Percentiles rank a stretch among this genome's conserved stretches.
Conservation (phyloP, 2,329 filamentous ascomycete species). For the Calonectria fujianensis region DNA sequence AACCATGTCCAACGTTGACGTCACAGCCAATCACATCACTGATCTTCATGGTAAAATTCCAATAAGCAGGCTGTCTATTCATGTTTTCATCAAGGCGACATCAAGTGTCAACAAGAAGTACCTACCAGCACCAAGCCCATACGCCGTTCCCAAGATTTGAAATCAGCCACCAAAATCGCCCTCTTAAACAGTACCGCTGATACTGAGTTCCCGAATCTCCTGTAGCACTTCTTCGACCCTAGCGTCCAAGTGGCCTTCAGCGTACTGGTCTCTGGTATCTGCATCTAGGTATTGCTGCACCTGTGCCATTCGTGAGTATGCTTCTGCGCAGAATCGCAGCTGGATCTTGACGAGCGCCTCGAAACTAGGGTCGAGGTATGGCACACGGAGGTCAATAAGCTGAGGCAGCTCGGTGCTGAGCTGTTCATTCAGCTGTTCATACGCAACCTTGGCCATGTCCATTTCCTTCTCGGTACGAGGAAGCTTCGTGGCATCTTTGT, state of each 20-base stretch:
- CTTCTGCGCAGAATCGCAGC: conserved; percentile 96
- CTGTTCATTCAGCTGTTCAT: conserved; percentile 98
- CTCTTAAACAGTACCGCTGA: conserved; percentile 80
- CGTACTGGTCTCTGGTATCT: conserved; percentile 96
- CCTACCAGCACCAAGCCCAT: conserved; percentile 49
- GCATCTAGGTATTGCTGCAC: conserved; percentile 98
- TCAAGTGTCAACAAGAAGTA: conserved; percentile 54
- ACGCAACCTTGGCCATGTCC: conserved; percentile 93
- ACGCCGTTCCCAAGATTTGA: conserved; percentile 53
- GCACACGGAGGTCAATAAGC: conserved; percentile 96
- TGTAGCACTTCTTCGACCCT: conserved; percentile 96
- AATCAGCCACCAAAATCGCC: conserved; percentile 29
- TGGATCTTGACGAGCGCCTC: conserved; percentile 99
- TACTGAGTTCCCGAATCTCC: conserved; percentile 97
- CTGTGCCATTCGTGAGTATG: conserved; percentile 98
- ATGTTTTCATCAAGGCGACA: conserved; percentile 49
- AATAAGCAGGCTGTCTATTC: conserved; percentile 51
- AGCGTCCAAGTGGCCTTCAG: conserved; percentile 91
- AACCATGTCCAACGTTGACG: not conserved
- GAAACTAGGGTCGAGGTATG: conserved; percentile 97
- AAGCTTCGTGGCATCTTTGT: conserved; percentile 98
- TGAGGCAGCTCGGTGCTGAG: conserved; percentile 94
- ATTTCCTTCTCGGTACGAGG: conserved; percentile 97
- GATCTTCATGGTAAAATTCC: conserved; percentile 25
- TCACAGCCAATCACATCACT: not conserved